Percentiles rank a stretch among this genome's conserved stretches.
Evolutionary conservation across 306 rosid genomes (phyloP).

Genomic region (Malus sylvestris): DNA sequence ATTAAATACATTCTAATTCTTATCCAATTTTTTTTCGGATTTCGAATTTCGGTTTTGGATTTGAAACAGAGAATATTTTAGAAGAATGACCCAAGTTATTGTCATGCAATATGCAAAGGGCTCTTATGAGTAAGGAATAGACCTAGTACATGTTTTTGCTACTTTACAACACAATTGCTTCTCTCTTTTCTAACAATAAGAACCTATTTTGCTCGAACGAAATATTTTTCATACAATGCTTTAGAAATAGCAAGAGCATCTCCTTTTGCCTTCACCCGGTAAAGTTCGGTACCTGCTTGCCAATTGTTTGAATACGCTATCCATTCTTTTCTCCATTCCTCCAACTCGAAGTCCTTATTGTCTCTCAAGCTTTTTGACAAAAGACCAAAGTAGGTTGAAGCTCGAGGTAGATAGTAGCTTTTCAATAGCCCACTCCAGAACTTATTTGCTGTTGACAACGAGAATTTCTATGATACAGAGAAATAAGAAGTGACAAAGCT

Average conservation of each 20-base stretch:
- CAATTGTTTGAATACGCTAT: slow-evolving; percentile 69
- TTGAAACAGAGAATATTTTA: too few relatives aligned
- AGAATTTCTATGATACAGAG: neutral
- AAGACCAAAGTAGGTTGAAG: slow-evolving; percentile 54
- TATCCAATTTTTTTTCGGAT: too few relatives aligned
- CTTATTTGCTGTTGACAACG: slow-evolving; percentile 53
- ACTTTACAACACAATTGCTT: neutral
- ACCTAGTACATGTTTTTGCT: neutral
- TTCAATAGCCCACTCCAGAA: slow-evolving; percentile 77
- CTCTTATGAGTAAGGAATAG: too few relatives aligned
- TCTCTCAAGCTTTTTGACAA: slow-evolving; percentile 56
- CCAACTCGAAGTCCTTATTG: slow-evolving; percentile 44
- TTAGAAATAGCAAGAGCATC: slow-evolving; percentile 62
- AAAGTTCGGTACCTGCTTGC: slow-evolving; percentile 68
- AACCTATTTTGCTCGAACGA: slow-evolving; percentile 15
- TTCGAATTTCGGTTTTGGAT: too few relatives aligned
- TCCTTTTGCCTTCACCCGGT: slow-evolving; percentile 61
- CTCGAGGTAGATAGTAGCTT: slow-evolving; percentile 85
- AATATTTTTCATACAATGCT: slow-evolving; percentile 53
- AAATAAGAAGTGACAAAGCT: slow-evolving; percentile 1
- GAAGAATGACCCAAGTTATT: too few relatives aligned
- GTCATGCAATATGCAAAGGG: too few relatives aligned
- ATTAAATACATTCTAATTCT: too few relatives aligned
- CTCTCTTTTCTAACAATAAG: neutral
- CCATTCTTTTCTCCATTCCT: slow-evolving; percentile 85